Evolutionary conservation across 2,329 filamentous ascomycete species (phyloP), one percentile per base, ranked within the genome.

Genomic region (Ampelomyces quisqualis): DNA sequence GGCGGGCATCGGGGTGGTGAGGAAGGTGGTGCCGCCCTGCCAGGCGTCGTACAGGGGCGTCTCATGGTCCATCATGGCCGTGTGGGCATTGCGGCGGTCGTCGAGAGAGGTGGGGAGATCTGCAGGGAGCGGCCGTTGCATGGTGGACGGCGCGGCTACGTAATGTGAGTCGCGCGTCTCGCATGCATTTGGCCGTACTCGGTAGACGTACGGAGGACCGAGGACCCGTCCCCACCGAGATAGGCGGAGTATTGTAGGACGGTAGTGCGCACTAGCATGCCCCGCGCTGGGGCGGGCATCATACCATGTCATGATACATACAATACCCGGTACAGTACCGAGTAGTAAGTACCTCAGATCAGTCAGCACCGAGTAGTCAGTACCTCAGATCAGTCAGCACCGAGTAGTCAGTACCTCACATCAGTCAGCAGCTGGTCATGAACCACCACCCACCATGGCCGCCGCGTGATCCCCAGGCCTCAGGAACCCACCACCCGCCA

Each of bases 31-130:
- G 38, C 29, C 33, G 7, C 91, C 91, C 84, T 97, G 90, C 93
- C 93, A 98, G 56, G 89, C 93, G 78, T 98, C 93, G 69, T 97
- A 98, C 74, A 96, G 89, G 75, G 97, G 93, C 27, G 90, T 95
- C 75, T 97, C 93, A 26, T 78, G 77, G 40, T 86, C 78, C 50
- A 84, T 79, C 48, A 84, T 82, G n/a, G n/a, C n/a, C n/a, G n/a
- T n/a, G 32, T 69, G 76, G 3, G 83, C 79, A 22, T 86, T 79
- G 56, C 84, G 81, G 46, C 93, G 82, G 73, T 98, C 93, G 68
- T 98, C 86, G 40, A 98, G 80, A 9, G 90, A 95, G 54, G 81
- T 93, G 8, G 93, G 93, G 23, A 98, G 80, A 70, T 98, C 93
- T 54, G 80, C 73, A 27, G 93, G 93, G 35, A 97, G 80, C 47